Evolutionary conservation across 805 yeast species (phyloP), one percentile per base, ranked within the genome.

Genomic region (Cyberlindnera amylophila): DNA sequence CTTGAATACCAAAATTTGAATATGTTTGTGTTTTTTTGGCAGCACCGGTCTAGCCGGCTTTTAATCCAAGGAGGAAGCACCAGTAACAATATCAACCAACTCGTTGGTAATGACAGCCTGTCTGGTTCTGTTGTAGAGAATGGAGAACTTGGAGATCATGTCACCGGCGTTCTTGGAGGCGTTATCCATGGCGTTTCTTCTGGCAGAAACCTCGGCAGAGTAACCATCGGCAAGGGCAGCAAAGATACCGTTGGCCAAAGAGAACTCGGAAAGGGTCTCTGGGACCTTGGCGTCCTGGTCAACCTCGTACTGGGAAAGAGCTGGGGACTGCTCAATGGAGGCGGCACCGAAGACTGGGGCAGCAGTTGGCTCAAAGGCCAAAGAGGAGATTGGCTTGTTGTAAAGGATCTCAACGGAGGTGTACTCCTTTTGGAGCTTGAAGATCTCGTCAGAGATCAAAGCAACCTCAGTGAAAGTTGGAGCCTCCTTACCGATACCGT

Each of bases 161-260:
- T 93, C 99, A 74, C 96, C 96, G 52, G 99, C 99, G 67, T 91
- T 91, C 93, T 93, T 91, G 58, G 97, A 89, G 51, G 99, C 99
- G 65, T 93, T 93, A 74, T 91, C 99, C 99, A 91, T 91, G 58
- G 99, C 98, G 67, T 88, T 91, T 82, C 99, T 90, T 82, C 99
- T 90, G 48, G 99, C 96, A 53, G 95, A 84, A 55, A 90, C 79
- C 77, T 91, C 99, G 46, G 98, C 86, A 49, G 98, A 97, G 71
- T 91, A 90, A 70, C 97, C 98, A 67, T 93, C 96, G 53, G 97
- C 91, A 77, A 90, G 78, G 49, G 96, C 97, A 62, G 90, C 72
- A 67, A 84, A 79, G 60, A 91, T 77, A 61, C 88, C 79, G 79
- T 87, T 90, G 54, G 98, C 90, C 58, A 93, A 77, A 37, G 95